Evolutionary conservation across 2,329 filamentous ascomycete species (phyloP), one percentile per base, ranked within the genome.

Genomic region (Fusarium camptoceras): DNA sequence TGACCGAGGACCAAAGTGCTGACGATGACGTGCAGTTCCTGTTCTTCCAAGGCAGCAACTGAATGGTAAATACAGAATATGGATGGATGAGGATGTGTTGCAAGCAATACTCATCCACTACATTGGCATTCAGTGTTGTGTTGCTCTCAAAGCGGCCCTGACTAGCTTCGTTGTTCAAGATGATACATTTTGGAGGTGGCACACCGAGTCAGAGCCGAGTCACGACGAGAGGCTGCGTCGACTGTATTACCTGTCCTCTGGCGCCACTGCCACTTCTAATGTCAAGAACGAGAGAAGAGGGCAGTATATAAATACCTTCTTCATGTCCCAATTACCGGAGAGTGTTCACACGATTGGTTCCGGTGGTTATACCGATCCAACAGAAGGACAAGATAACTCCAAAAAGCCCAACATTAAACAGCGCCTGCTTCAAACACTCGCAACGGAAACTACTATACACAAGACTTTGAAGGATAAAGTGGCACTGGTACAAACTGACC

Each of bases 51-150:
- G 54, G 3, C 54, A 57, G 16, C 54, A 57, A 5, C 10, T 57
- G 16, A 57, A 57, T 16, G 54, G 54, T 0, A 53, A 57, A 30
- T 57, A 57, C 20, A 51, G 46, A 30, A 57, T 57, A 4, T 57
- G 54, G 54, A 57, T 57, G 54, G 54, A 57, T 0, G 54, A 57
- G 8, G 46, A 57, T 24, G 54, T 57, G 0, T 30, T 57, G n/a
- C 54, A 57, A 57, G 54, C 54, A n/a, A 57, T 53, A 0, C 54
- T 53, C 3, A 53, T 57, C 24, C 54, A 57, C 9, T 57, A 57
- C 5, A 14, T 57, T n/a, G 54, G 54, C 5, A 57, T 57, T 4
- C 16, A n/a, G 3, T 53, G 54, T 20, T 57, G 54, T 20, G 54
- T 57, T 53, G 16, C 30, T 53, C 46, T 57, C 16, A 57, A 57